phyloP scores from a whole-genome alignment of 2,329 filamentous ascomycete genomes.

The Cladosporium sp. region DNA sequence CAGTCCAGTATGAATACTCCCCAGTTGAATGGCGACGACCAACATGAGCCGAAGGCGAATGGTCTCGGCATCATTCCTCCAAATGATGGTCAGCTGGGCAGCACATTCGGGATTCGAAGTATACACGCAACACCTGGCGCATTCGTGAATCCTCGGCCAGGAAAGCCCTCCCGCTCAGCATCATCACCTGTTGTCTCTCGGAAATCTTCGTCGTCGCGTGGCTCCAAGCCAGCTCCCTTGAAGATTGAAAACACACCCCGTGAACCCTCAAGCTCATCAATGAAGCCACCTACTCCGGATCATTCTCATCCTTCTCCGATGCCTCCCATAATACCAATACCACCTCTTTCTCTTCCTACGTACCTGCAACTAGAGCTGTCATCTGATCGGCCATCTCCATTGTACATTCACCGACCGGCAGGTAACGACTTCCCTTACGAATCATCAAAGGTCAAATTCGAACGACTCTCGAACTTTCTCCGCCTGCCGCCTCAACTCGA shows the following conservation, averaged over 20 bases:
- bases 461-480: constrained; percentile 85
- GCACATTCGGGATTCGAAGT: constrained; percentile 25
- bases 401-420: constrained; percentile 59
- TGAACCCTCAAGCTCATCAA: constrained; percentile 5
- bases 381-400: constrained; percentile 55
- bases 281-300: constrained; percentile 32
- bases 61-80: neutral
- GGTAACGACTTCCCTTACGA: constrained; percentile 72
- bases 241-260: constrained; percentile 31
- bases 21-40: neutral
- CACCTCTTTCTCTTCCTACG: constrained; percentile 60
- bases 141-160: constrained; percentile 24
- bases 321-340: constrained; percentile 53
- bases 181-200: constrained; percentile 36
- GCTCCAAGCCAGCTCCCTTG: constrained; percentile 25
- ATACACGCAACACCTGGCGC: constrained; percentile 28
- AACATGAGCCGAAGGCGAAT: neutral
- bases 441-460: constrained; percentile 86
- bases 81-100: neutral
- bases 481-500: constrained; percentile 78
- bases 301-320: constrained; percentile 37
- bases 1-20: neutral
- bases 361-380: constrained; percentile 64
- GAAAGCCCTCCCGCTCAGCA: constrained; percentile 31
- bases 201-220: constrained; percentile 31